A percentile compares a stretch with the other conserved stretches of the same genome.
phyloP scores from a whole-genome alignment of 1,139 yeast species.

The Kurtzmaniella quercitrusa region DNA sequence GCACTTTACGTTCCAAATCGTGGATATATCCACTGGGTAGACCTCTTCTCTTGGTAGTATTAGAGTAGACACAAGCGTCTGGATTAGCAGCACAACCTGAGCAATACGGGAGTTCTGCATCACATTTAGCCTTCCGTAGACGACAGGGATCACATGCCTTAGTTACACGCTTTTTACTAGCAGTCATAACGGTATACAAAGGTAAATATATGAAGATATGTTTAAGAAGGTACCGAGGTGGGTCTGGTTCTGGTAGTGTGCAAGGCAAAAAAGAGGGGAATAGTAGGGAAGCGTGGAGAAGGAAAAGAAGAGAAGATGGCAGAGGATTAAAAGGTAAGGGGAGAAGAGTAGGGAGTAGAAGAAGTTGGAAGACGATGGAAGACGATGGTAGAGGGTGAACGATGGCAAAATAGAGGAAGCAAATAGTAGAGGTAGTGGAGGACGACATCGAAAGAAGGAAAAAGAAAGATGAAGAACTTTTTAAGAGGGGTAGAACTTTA shows the following conservation, averaged over 20 bases:
- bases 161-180: conserved; percentile 14
- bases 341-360: too few species aligned
- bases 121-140: conserved; percentile 21
- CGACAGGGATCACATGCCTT: conserved; percentile 24
- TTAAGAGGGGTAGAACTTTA: too few species aligned
- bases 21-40: conserved; percentile 22
- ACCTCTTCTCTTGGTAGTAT: conserved; percentile 18
- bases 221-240: background rate
- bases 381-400: too few species aligned
- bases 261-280: too few species aligned
- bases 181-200: background rate
- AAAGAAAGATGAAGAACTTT: too few species aligned
- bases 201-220: too few species aligned
- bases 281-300: too few species aligned
- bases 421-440: too few species aligned
- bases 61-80: conserved; percentile 16
- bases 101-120: conserved; percentile 19
- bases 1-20: conserved; percentile 17
- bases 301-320: too few species aligned
- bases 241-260: background rate
- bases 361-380: too few species aligned
- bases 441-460: too few species aligned
- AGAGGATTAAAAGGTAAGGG: background rate
- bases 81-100: conserved; percentile 14
- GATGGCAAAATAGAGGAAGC: too few species aligned